These are phyloP conservation scores for Prosopis cineraria DNA, from an alignment of 306 rosid genomes.

Conservation along the genomic window DNA sequence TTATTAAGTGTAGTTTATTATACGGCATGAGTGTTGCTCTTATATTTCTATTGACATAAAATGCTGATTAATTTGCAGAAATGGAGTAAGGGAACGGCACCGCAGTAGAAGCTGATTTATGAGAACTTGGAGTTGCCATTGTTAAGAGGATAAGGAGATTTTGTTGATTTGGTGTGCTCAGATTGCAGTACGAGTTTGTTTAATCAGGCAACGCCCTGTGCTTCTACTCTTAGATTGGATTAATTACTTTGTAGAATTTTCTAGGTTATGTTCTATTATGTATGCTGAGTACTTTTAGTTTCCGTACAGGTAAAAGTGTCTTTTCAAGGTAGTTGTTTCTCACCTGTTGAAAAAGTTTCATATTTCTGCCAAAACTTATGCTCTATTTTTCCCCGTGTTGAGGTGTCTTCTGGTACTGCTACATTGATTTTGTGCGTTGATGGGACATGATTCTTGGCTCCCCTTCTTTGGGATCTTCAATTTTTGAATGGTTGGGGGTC, in stretches of 20 bases:
- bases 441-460: slow-evolving; percentile 61
- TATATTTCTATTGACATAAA: slow-evolving; percentile 30
- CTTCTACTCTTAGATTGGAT: slow-evolving; percentile 70
- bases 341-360: slow-evolving; percentile 43
- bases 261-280: slow-evolving; percentile 45
- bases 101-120: slow-evolving; percentile 73
- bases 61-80: slow-evolving; percentile 48
- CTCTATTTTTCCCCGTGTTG: slow-evolving; percentile 49
- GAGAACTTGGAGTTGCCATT: slow-evolving; percentile 27
- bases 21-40: not conserved
- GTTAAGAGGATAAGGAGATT: slow-evolving; percentile 49
- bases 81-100: slow-evolving; percentile 72
- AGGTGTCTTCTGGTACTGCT: slow-evolving; percentile 86
- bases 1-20: not conserved
- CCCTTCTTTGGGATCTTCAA: slow-evolving; percentile 70
- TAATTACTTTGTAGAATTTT: slow-evolving; percentile 59
- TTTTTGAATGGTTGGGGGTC: slow-evolving; percentile 67
- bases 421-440: slow-evolving; percentile 66
- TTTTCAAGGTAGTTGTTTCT: slow-evolving; percentile 37
- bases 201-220: slow-evolving; percentile 69
- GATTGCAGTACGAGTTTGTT: slow-evolving; percentile 58
- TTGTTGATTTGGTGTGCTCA: slow-evolving; percentile 65
- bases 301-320: slow-evolving; percentile 40
- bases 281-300: slow-evolving; percentile 51
- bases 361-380: slow-evolving; percentile 67